These are phyloP conservation scores for Talaromyces sp. DNA, from an alignment of 2,329 filamentous ascomycete species.

Conservation along the genomic window DNA sequence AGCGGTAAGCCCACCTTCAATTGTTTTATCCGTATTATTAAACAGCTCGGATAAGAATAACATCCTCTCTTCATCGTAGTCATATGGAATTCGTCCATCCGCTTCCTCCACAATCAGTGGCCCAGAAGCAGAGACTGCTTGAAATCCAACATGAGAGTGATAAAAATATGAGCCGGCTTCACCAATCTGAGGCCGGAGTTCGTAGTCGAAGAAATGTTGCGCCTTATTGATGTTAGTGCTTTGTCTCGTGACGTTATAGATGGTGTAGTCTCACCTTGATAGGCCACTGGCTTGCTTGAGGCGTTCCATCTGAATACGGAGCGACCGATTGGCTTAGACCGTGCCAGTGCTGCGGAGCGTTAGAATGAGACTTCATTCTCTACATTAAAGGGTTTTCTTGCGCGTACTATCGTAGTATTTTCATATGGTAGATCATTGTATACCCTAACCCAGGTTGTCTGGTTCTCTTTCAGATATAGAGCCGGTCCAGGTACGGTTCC, in stretches of 20 bases:
- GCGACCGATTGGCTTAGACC: constrained; percentile 56
- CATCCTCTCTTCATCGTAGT: constrained; percentile 58
- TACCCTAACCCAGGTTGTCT: constrained; percentile 49
- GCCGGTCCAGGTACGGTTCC: constrained; percentile 6
- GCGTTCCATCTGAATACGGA: constrained; percentile 61
- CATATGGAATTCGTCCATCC: constrained; percentile 46
- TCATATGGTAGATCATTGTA: constrained; percentile 52
- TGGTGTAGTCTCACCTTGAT: constrained; percentile 46
- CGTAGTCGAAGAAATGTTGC: constrained; percentile 61
- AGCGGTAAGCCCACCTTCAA: constrained; percentile 47
- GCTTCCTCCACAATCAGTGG: constrained; percentile 52
- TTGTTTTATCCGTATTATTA: constrained; percentile 47
- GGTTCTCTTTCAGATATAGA: constrained; percentile 10
- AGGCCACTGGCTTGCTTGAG: constrained; percentile 59
- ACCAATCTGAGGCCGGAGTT: constrained; percentile 49
- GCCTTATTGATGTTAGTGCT: neutral
- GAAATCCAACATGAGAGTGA: constrained; percentile 62
- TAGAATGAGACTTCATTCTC: neutral
- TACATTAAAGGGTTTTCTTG: neutral
- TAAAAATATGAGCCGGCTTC: constrained; percentile 63
- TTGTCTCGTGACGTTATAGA: neutral
- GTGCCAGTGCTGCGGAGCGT: constrained; percentile 57
- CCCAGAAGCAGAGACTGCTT: constrained; percentile 55
- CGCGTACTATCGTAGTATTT: constrained; percentile 53
- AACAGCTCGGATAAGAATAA: constrained; percentile 56